These are phyloP conservation scores for Aspergillus oerlinghausenensis DNA, from an alignment of 2,329 filamentous ascomycete species.

Conservation along the genomic window DNA sequence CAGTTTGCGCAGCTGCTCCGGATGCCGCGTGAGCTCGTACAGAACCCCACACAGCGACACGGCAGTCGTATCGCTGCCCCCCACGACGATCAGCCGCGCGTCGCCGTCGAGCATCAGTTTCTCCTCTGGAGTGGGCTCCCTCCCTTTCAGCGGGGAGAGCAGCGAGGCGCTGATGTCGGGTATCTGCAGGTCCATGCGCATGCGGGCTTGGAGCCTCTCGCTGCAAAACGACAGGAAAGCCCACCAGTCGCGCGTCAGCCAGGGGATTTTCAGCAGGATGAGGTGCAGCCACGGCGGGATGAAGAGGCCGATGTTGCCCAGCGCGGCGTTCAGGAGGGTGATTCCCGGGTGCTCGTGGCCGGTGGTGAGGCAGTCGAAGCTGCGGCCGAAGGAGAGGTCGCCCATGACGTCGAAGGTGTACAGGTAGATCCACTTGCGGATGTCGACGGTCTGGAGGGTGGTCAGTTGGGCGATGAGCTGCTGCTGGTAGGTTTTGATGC, in stretches of 20 bases:
- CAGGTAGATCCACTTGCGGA: constrained; percentile 34
- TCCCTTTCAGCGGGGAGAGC: constrained; percentile 18
- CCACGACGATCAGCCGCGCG: constrained; percentile 25
- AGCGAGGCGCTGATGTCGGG: constrained; percentile 23
- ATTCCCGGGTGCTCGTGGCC: constrained; percentile 32
- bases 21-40: constrained; percentile 33
- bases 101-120: constrained; percentile 24
- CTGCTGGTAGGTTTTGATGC: constrained; percentile 33
- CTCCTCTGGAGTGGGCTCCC: constrained; percentile 14
- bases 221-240: constrained; percentile 6
- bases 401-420: constrained; percentile 16
- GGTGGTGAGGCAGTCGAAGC: constrained; percentile 2
- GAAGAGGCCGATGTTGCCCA: constrained; percentile 15
- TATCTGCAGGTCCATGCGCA: constrained; percentile 9
- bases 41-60: constrained; percentile 39
- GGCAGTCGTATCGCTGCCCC: constrained; percentile 41
- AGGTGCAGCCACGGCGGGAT: constrained; percentile 8
- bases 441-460: constrained; percentile 29
- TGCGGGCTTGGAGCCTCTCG: constrained; percentile 3
- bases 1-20: constrained; percentile 25
- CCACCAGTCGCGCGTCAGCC: neutral
- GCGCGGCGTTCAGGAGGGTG: constrained; percentile 31
- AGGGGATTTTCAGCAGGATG: constrained; percentile 1
- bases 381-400: constrained; percentile 9
- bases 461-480: constrained; percentile 29